phyloP scores from a whole-genome alignment of 148 eudicot species.

The Vaccinium darrowii region DNA sequence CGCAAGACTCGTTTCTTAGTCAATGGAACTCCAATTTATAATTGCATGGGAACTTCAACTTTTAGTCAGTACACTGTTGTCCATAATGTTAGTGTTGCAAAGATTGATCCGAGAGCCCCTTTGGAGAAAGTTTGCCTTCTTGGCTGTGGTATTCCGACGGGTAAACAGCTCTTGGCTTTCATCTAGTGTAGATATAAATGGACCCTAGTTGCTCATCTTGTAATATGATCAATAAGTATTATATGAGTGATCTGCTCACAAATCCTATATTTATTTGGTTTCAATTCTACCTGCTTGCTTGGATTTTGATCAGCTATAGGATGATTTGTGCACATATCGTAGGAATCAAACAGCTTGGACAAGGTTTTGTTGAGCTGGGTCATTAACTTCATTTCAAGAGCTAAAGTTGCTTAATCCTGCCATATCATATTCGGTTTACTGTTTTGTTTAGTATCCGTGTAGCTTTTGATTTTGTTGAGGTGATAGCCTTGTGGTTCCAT shows the following conservation, averaged over 20 bases:
- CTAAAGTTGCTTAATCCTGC: background rate
- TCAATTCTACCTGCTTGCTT: no score
- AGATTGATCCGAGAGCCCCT: constrained; percentile 89
- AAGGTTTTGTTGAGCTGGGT: background rate
- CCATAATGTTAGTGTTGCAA: constrained; percentile 98
- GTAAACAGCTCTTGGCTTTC: constrained; percentile 28
- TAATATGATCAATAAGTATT: background rate
- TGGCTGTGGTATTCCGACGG: constrained; percentile 97
- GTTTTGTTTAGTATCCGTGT: no score
- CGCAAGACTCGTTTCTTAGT: constrained; percentile 85
- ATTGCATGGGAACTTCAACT: constrained; percentile 99
- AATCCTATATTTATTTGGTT: no score
- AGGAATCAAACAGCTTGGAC: no score
- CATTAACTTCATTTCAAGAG: background rate
- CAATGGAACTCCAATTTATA: constrained; percentile 85
- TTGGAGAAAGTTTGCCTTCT: constrained; percentile 98
- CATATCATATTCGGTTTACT: background rate
- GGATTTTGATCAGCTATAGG: no score
- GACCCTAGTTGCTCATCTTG: background rate
- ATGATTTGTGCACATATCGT: no score
- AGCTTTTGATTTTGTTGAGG: background rate
- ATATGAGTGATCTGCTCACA: background rate
- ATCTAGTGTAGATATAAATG: background rate
- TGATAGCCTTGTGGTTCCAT: background rate
- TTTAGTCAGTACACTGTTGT: constrained; percentile 98